Evolutionary conservation across 768 basidiomycete species (phyloP).

Genomic region (Sarcodon aspratus): DNA sequence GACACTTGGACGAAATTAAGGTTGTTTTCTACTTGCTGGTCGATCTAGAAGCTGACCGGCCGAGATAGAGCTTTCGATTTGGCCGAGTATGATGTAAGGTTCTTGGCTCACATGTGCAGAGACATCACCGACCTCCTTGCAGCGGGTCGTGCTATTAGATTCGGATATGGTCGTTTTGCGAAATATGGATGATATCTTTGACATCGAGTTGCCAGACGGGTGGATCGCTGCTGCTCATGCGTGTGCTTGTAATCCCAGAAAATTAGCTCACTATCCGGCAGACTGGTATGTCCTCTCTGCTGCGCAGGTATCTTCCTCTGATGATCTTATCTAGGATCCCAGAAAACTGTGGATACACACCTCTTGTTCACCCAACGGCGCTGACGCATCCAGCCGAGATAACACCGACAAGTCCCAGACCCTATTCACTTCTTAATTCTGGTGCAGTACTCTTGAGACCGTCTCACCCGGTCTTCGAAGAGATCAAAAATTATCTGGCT

Average conservation of each 20-base stretch:
- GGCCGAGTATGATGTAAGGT: constrained; percentile 49
- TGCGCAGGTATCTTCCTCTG: background rate
- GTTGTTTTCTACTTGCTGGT: constrained; percentile 13
- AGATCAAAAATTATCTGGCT: constrained; percentile 45
- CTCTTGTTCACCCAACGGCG: constrained; percentile 33
- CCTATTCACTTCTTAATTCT: constrained; percentile 79
- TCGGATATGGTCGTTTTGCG: constrained; percentile 77
- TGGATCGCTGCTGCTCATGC: constrained; percentile 85
- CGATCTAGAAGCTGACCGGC: background rate
- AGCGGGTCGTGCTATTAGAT: constrained; percentile 78
- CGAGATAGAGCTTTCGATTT: constrained; percentile 47
- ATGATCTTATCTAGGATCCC: constrained; percentile 53
- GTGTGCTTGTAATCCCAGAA: constrained; percentile 90
- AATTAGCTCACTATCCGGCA: constrained; percentile 71
- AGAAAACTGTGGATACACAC: constrained; percentile 80
- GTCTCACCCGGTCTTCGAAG: constrained; percentile 39
- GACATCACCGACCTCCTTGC: constrained; percentile 3
- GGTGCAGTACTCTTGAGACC: constrained; percentile 83
- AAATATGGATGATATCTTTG: constrained; percentile 75
- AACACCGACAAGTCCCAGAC: constrained; percentile 43
- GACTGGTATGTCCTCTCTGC: constrained; percentile 52
- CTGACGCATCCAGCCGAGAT: constrained; percentile 32
- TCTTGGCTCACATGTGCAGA: background rate
- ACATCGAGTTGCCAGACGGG: constrained; percentile 40
- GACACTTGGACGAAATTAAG: constrained; percentile 60